These are phyloP conservation scores for Pseudotulostoma volvatum DNA, from an alignment of 495 filamentous ascomycete genomes.

Conservation along the genomic window DNA sequence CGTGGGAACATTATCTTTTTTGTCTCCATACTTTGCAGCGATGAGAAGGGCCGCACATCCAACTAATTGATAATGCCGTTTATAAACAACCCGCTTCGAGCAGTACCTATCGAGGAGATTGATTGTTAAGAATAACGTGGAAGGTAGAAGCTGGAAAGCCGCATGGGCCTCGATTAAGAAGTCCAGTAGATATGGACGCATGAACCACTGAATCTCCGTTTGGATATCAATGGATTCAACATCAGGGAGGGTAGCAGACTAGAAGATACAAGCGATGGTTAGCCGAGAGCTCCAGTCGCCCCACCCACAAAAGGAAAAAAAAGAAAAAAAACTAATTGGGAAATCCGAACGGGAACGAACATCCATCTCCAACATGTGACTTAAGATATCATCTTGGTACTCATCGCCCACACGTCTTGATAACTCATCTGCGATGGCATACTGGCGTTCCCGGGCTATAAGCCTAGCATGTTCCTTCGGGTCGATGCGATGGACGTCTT, in stretches of 20 bases:
- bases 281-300: slow-evolving; percentile 5
- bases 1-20: slow-evolving; percentile 90
- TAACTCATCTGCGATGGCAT: slow-evolving; percentile 71
- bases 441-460: slow-evolving; percentile 59
- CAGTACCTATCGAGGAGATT: slow-evolving; percentile 97
- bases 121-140: slow-evolving; percentile 87
- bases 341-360: slow-evolving; percentile 44
- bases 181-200: slow-evolving; percentile 95
- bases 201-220: slow-evolving; percentile 98
- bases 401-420: slow-evolving; percentile 68
- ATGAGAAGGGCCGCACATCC: slow-evolving; percentile 93
- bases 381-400: slow-evolving; percentile 81
- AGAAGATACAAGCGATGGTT: slow-evolving; percentile 14
- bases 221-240: slow-evolving; percentile 97
- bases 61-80: slow-evolving; percentile 95
- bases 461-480: slow-evolving; percentile 55
- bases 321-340: too few relatives aligned
- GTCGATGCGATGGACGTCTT: slow-evolving; percentile 35
- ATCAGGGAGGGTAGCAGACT: slow-evolving; percentile 85
- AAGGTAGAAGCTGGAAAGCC: slow-evolving; percentile 83
- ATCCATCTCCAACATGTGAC: slow-evolving; percentile 95
- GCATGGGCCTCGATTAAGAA: slow-evolving; percentile 96
- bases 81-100: slow-evolving; percentile 95
- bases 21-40: slow-evolving; percentile 95
- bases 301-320: background rate